These are phyloP conservation scores for Rhamnella rubrinervis DNA, from an alignment of 331 rosid species.

Conservation along the genomic window DNA sequence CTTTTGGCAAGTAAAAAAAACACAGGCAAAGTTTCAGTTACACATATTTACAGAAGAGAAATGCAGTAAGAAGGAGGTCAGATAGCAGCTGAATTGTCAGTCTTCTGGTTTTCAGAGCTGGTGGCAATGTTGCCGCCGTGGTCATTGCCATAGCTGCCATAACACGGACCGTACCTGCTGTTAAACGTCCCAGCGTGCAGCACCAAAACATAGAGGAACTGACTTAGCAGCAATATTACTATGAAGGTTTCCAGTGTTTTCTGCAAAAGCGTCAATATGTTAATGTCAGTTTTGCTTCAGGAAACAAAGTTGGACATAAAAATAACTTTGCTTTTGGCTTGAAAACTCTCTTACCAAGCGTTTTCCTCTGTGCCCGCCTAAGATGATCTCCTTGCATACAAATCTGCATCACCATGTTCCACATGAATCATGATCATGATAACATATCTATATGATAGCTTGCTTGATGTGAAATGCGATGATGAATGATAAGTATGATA, in stretches of 20 bases:
- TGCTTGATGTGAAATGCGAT: not conserved
- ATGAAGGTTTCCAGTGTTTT: conserved; percentile 56
- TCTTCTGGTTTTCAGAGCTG: conserved; percentile 1
- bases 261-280: not conserved
- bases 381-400: conserved; percentile 68
- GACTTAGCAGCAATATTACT: conserved; percentile 61
- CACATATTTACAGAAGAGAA: no score
- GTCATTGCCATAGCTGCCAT: conserved; percentile 28
- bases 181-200: conserved; percentile 71
- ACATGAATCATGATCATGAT: no score
- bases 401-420: conserved; percentile 35
- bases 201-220: conserved; percentile 51
- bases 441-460: not conserved
- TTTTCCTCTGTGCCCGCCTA: conserved; percentile 88
- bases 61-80: not conserved
- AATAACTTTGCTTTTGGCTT: no score
- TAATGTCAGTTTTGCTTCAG: not conserved
- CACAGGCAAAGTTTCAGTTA: no score
- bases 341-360: conserved; percentile 40
- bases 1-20: no score
- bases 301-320: not conserved
- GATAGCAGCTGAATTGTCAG: not conserved
- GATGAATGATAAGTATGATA: not conserved
- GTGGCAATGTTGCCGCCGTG: conserved; percentile 2
- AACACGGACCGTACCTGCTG: conserved; percentile 61